Percentiles rank a stretch among this genome's conserved stretches.
These are phyloP conservation scores for Chytriomyces confervae DNA, from an alignment of 192 early-diverging fungal species.

Conservation along the genomic window DNA sequence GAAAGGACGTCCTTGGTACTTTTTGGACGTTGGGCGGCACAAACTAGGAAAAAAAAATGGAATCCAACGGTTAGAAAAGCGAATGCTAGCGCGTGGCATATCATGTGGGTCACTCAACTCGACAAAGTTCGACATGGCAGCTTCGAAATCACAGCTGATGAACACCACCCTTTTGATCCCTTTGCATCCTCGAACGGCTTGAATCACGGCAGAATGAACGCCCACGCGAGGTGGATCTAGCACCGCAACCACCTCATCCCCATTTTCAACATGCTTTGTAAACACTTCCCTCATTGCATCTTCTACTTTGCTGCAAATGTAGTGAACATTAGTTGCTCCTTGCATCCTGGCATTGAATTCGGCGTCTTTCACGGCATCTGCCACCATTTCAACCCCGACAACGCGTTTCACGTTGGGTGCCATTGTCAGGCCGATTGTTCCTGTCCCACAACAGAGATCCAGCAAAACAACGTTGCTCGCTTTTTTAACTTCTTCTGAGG, in stretches of 20 bases:
- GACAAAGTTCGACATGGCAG: constrained; percentile 66
- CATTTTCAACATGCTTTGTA: constrained; percentile 38
- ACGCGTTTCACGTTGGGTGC: constrained; percentile 69
- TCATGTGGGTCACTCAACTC: constrained; percentile 49
- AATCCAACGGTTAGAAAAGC: neutral
- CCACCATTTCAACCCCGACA: constrained; percentile 74
- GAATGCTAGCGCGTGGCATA: neutral
- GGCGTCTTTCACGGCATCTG: constrained; percentile 76
- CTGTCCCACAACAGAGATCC: constrained; percentile 85
- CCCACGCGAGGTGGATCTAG: constrained; percentile 77
- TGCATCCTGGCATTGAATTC: constrained; percentile 65
- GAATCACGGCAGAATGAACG: constrained; percentile 65
- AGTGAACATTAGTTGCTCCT: constrained; percentile 63
- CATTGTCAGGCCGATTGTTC: constrained; percentile 82
- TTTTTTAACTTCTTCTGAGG: constrained; percentile 8
- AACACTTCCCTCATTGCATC: constrained; percentile 52
- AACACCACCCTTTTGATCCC: constrained; percentile 67
- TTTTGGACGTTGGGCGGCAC: constrained; percentile 70
- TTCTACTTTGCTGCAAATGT: constrained; percentile 68
- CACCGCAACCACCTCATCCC: constrained; percentile 70
- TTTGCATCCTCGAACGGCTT: constrained; percentile 61
- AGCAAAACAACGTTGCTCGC: constrained; percentile 53
- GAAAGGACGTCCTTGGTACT: constrained; percentile 66
- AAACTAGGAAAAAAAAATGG: constrained; percentile 52
- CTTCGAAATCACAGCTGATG: constrained; percentile 71